Evolutionary conservation across 495 filamentous ascomycete genomes (phyloP), one percentile per base, ranked within the genome.

Genomic region (Margaritispora aquatica): DNA sequence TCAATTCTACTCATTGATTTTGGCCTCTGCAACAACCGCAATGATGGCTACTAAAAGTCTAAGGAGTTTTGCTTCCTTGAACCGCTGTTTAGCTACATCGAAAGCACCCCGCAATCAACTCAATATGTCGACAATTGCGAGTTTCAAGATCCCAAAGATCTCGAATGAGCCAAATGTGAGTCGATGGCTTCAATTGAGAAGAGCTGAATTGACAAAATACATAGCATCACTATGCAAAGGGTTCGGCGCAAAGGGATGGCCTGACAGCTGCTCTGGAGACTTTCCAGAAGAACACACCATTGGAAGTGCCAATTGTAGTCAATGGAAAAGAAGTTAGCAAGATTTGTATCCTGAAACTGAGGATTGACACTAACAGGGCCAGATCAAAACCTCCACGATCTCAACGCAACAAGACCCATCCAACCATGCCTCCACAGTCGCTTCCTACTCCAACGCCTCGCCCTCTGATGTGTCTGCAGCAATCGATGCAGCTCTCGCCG

Each of bases 131-230:
- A 65, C 66, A 17, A 63, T 63, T 31, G 66, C 66, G 27, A 54
- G 83, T 48, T 97, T 97, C 80, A 95, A 88, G 74, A 81, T 92
- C 23, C 94, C 94, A 48, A 86, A 83, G 61, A 80, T 96, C 57
- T 78, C 86, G 65, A 98, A 98, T 67, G 94, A 98, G 73, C 90
- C 89, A 20, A 98, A 96, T 69, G 94, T 96, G 76, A 69, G 89
- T 77, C 17, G 0, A 9, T 22, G 19, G 20, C 52, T 11, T 19
- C 55, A 54, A 52, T 62, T 59, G 55, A 54, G 13, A 5, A 19
- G 20, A 26, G 5, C 20, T 26, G 29, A 44, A 29, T 54, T 69
- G 44, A 64, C 53, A 22, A 21, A 8, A 15, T 2, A 1, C 22
- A 62, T 58, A 96, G 92, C 88, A 92, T 77, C 86, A 90, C 73